Percentiles rank a stretch among this genome's conserved stretches.
phyloP scores from a whole-genome alignment of 805 yeast species.

The Zygosaccharomyces gambellarensis region DNA sequence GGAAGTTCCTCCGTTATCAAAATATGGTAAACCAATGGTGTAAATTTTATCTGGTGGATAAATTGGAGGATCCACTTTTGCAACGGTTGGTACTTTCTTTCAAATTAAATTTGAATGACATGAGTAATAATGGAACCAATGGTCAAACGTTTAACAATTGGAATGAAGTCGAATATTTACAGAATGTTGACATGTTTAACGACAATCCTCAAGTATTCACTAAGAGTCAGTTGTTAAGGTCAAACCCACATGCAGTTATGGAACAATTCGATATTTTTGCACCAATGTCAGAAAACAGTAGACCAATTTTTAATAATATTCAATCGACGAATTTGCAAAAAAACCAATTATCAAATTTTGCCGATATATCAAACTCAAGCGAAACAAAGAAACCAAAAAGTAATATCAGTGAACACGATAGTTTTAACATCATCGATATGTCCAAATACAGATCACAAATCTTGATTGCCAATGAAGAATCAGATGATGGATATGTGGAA shows the following conservation, averaged over 20 bases:
- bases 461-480: slow-evolving; percentile 18
- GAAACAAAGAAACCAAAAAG: neutral
- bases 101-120: slow-evolving; percentile 8
- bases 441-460: slow-evolving; percentile 13
- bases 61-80: slow-evolving; percentile 17
- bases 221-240: slow-evolving; percentile 15
- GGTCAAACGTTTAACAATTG: neutral
- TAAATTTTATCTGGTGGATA: slow-evolving; percentile 20
- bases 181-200: slow-evolving; percentile 12
- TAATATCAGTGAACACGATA: slow-evolving; percentile 10
- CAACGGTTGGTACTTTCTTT: slow-evolving; percentile 11
- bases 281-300: neutral
- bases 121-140: neutral
- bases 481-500: slow-evolving; percentile 31
- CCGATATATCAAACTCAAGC: neutral
- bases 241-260: slow-evolving; percentile 25
- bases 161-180: slow-evolving; percentile 10
- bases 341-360: neutral
- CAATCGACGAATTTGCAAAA: slow-evolving; percentile 2
- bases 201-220: slow-evolving; percentile 6
- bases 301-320: slow-evolving; percentile 4
- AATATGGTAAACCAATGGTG: slow-evolving; percentile 26
- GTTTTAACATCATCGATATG: slow-evolving; percentile 13
- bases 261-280: slow-evolving; percentile 29
- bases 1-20: slow-evolving; percentile 24